Conservation (phyloP, 2,329 filamentous ascomycete genomes). For the Didymella glomerata region DNA sequence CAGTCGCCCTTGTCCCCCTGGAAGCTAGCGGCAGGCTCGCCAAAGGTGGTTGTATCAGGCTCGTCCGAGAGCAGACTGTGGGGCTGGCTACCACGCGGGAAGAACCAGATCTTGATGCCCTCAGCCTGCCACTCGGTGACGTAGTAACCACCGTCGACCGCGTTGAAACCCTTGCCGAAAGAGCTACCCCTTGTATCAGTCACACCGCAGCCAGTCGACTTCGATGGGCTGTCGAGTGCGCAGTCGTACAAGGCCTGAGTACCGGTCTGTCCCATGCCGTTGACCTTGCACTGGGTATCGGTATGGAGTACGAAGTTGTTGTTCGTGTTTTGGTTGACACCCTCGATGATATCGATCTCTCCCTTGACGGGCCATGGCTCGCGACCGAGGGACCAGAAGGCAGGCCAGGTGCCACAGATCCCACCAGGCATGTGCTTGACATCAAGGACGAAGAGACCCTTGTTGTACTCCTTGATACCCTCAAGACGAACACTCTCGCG, state of each 20-base stretch:
- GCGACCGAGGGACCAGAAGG: slow-evolving; percentile 44
- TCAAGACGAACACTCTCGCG: slow-evolving; percentile 45
- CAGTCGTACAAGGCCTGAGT: slow-evolving; percentile 25
- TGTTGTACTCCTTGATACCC: slow-evolving; percentile 37
- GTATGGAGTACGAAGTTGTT: slow-evolving; percentile 44
- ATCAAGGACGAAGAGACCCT: slow-evolving; percentile 45
- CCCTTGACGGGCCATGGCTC: slow-evolving; percentile 40
- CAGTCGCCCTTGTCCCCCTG: slow-evolving; percentile 74
- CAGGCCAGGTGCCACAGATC: slow-evolving; percentile 46
- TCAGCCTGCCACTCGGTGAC: slow-evolving; percentile 69
- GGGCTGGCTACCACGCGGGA: slow-evolving; percentile 70
- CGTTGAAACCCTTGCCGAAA: slow-evolving; percentile 64
- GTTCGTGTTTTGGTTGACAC: slow-evolving; percentile 39
- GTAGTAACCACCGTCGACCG: slow-evolving; percentile 53
- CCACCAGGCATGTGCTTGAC: slow-evolving; percentile 44
- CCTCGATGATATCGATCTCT: slow-evolving; percentile 50
- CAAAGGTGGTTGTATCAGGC: slow-evolving; percentile 73
- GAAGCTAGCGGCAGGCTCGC: slow-evolving; percentile 72
- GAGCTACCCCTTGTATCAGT: slow-evolving; percentile 44
- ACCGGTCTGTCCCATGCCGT: slow-evolving; percentile 29
- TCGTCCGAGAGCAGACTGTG: slow-evolving; percentile 64
- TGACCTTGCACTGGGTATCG: slow-evolving; percentile 34
- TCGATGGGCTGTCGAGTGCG: slow-evolving; percentile 26
- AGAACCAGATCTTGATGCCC: slow-evolving; percentile 81
- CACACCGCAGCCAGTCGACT: slow-evolving; percentile 54